A percentile compares a stretch with the other conserved stretches of the same genome.
Evolutionary conservation across 495 filamentous ascomycete species (phyloP).

Genomic region (Aspergillus sparsus): DNA sequence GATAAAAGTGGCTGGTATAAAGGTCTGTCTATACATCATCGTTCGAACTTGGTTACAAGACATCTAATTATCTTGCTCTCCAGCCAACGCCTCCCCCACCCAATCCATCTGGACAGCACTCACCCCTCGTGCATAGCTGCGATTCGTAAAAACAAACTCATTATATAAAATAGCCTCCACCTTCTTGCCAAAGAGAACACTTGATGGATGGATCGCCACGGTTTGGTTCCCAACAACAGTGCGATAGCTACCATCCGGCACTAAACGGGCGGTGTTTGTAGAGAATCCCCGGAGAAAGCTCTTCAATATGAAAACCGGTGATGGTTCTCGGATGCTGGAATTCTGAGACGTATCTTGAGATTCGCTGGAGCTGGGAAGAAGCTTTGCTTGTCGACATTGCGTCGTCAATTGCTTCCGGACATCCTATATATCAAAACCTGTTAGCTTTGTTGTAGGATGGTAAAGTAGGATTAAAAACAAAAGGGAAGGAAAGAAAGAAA

Average conservation of each 20-base stretch:
- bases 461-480: constrained; percentile 15
- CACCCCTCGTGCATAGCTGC: constrained; percentile 86
- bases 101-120: constrained; percentile 85
- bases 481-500: background rate
- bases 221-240: constrained; percentile 81
- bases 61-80: constrained; percentile 3
- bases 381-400: constrained; percentile 54
- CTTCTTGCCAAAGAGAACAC: constrained; percentile 81
- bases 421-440: constrained; percentile 47
- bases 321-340: constrained; percentile 29
- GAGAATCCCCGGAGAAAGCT: constrained; percentile 82
- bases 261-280: constrained; percentile 78
- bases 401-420: constrained; percentile 84
- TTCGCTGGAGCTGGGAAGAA: constrained; percentile 32
- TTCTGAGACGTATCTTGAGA: constrained; percentile 6
- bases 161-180: constrained; percentile 94
- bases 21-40: background rate
- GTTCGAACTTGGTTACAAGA: no score
- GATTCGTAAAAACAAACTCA: constrained; percentile 92
- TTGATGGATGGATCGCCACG: constrained; percentile 87
- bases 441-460: constrained; percentile 4
- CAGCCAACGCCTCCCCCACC: constrained; percentile 69
- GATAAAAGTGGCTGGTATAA: constrained; percentile 6
- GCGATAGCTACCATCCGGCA: constrained; percentile 81
- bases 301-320: constrained; percentile 61